These are phyloP conservation scores for Fusarium sarcochroum DNA, from an alignment of 2,329 filamentous ascomycete species.

Conservation along the genomic window DNA sequence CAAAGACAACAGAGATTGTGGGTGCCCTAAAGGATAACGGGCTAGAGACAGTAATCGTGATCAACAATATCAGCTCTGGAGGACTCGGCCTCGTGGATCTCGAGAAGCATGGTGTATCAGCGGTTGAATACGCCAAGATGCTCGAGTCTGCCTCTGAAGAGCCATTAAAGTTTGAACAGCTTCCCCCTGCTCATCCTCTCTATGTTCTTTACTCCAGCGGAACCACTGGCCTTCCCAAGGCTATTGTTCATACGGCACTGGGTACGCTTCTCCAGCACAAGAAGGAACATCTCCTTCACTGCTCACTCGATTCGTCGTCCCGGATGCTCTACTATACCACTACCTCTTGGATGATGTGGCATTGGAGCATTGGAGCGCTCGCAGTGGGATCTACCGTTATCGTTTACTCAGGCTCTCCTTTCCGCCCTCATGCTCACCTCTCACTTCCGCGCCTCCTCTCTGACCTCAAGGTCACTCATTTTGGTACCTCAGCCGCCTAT, in stretches of 20 bases:
- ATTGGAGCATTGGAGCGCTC: constrained; percentile 91
- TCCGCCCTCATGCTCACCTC: constrained; percentile 82
- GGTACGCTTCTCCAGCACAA: constrained; percentile 97
- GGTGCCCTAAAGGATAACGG: constrained; percentile 70
- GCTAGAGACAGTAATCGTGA: constrained; percentile 79
- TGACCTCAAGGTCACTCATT: constrained; percentile 87
- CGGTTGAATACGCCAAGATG: constrained; percentile 62
- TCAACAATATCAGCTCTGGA: constrained; percentile 71
- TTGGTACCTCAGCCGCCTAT: constrained; percentile 95
- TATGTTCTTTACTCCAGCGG: constrained; percentile 96
- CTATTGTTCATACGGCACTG: constrained; percentile 91
- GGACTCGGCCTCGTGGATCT: constrained; percentile 61
- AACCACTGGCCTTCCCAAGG: constrained; percentile 89
- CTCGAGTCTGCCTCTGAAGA: constrained; percentile 59
- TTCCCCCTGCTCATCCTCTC: constrained; percentile 87
- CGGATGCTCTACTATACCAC: constrained; percentile 95
- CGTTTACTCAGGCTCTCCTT: constrained; percentile 93
- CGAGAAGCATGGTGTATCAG: constrained; percentile 56
- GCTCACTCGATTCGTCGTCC: constrained; percentile 79
- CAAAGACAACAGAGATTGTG: constrained; percentile 85
- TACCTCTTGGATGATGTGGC: constrained; percentile 99
- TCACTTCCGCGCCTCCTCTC: constrained; percentile 88
- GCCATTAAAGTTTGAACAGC: constrained; percentile 77
- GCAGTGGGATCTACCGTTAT: constrained; percentile 86
- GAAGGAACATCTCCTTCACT: constrained; percentile 93